Percentiles rank a stretch among this genome's conserved stretches.
phyloP scores from a whole-genome alignment of 176 grass and related monocot genomes.

The Oryza longistaminata region DNA sequence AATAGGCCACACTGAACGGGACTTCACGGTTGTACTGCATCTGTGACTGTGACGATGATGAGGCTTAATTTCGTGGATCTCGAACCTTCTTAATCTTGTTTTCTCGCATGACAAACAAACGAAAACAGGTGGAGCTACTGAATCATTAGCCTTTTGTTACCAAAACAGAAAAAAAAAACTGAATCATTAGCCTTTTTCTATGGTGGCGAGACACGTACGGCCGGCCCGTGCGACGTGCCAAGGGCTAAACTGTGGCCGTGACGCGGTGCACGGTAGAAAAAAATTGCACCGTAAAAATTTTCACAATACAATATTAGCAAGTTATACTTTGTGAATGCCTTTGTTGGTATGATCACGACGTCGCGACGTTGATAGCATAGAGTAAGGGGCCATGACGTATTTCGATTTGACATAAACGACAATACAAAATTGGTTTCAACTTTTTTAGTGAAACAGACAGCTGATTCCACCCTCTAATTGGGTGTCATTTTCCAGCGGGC shows the following conservation, averaged over 20 bases:
- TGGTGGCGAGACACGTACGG: background rate
- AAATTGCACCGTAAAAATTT: background rate
- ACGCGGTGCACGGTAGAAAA: constrained; percentile 15
- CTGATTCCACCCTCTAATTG: background rate
- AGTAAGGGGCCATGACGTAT: background rate
- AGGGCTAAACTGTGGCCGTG: background rate
- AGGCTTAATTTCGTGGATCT: background rate
- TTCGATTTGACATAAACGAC: background rate
- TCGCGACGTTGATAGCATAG: background rate
- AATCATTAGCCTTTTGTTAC: background rate
- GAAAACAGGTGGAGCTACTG: background rate
- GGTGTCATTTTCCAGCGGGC: background rate
- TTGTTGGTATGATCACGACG: background rate
- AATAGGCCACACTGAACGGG: no score
- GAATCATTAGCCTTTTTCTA: background rate
- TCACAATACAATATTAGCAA: no score
- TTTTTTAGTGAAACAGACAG: constrained; percentile 4
- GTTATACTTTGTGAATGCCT: no score
- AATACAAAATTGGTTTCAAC: background rate
- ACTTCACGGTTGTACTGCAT: background rate
- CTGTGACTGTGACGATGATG: background rate
- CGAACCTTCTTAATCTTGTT: no score
- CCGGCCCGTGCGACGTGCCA: background rate
- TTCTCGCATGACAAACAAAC: background rate
- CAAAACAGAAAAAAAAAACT: background rate